These are phyloP conservation scores for Cadophora sp. DNA, from an alignment of 2,329 filamentous ascomycete species.

Conservation along the genomic window DNA sequence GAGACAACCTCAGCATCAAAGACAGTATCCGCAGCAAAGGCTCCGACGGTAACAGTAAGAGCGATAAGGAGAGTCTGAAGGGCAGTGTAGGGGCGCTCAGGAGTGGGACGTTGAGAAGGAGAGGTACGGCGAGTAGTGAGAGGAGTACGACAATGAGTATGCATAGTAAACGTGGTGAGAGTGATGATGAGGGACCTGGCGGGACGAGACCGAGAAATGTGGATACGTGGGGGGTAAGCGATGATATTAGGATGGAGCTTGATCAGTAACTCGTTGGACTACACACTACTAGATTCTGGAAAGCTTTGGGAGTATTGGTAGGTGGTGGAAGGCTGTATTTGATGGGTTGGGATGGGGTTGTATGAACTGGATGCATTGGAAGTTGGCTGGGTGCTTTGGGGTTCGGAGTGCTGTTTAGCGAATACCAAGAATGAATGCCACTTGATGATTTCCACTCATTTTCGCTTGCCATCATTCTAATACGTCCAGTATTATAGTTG, in stretches of 20 bases:
- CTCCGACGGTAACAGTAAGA: slow-evolving; percentile 25
- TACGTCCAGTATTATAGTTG: not conserved
- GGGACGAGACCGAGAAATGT: slow-evolving; percentile 57
- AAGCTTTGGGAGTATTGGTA: too few relatives aligned
- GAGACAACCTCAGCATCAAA: slow-evolving; percentile 11
- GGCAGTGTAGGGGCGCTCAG: slow-evolving; percentile 28
- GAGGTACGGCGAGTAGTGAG: slow-evolving; percentile 25
- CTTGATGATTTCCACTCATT: not conserved
- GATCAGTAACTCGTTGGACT: slow-evolving; percentile 55
- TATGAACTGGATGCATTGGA: not conserved
- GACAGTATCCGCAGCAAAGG: slow-evolving; percentile 23
- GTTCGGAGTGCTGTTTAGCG: slow-evolving; percentile 7
- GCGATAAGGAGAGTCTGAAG: slow-evolving; percentile 30
- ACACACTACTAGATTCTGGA: too few relatives aligned
- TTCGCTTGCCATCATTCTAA: not conserved
- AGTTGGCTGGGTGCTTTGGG: not conserved
- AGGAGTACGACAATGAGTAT: slow-evolving; percentile 10
- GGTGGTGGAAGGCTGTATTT: not conserved
- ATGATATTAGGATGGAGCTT: slow-evolving; percentile 84
- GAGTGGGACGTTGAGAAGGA: slow-evolving; percentile 33
- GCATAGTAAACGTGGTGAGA: slow-evolving; percentile 30
- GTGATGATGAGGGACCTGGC: slow-evolving; percentile 52
- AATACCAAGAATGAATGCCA: slow-evolving; percentile 2
- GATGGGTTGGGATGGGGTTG: not conserved
- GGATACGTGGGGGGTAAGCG: slow-evolving; percentile 78